Evolutionary conservation across 2,329 filamentous ascomycete genomes (phyloP), one percentile per base, ranked within the genome.

Genomic region (Trichophyton schoenleinii): DNA sequence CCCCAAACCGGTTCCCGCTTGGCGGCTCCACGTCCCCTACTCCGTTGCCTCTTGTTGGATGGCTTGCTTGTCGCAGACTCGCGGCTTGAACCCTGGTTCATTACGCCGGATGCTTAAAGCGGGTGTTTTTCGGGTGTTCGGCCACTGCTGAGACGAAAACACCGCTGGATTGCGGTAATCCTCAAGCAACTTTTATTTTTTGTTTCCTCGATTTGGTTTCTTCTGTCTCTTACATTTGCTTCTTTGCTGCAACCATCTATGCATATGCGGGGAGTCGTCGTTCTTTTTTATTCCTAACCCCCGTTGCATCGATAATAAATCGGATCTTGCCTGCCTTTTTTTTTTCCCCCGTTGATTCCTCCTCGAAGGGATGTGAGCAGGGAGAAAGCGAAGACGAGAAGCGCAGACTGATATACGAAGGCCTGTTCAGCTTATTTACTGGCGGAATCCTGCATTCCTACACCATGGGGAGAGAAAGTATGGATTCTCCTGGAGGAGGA

Each of bases 61-160:
- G 49, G 18, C 49, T n/a, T n/a, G 22, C 28, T 53, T 53, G 49
- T 53, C 28, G 49, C 28, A n/a, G 49, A 31, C 49, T 34, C 49
- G 25, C 49, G 25, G 49, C 11, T 53, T 34, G 46, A 53, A 53
- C 49, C 49, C 49, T 34, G 48, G 49, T 53, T 53, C 49, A 53
- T 53, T 53, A 31, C 8, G 49, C 49, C 49, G 49, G 49, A 34
- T 53, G 49, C 49, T 53, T 53, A 34, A 31, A n/a, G 28, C 49
- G 49, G 49, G 49, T 53, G 49, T 31, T 53, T 53, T 53, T 53
- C 49, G 49, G 49, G 22, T 53, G 49, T 53, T 53, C 49, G 49
- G 49, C 49, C 49, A 15, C 3, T 15, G 13, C 22, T 15, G 49
- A 34, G 28, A 28, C 20, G 22, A 53, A 53, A 53, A 53, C 49